Conservation (phyloP, 2,329 filamentous ascomycete species). For the Fusarium tricinctum region DNA sequence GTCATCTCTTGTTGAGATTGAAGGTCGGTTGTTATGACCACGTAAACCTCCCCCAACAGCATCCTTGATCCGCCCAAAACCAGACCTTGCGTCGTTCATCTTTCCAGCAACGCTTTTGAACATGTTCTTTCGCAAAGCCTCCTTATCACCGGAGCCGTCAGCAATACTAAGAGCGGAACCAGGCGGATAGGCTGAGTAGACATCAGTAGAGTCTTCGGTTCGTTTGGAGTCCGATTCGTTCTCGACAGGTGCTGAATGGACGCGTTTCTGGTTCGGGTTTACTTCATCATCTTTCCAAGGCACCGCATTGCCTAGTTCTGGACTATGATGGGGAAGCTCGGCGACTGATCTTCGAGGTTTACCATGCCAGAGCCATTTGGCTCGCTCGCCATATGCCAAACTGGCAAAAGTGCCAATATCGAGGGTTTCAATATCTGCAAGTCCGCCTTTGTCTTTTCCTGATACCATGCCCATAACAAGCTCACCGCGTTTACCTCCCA, state of each 20-base stretch:
- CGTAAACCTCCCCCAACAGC: constrained; percentile 76
- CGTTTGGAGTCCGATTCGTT: constrained; percentile 63
- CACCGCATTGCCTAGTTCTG: constrained; percentile 62
- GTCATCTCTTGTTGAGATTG: constrained; percentile 66
- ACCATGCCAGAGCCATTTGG: constrained; percentile 96
- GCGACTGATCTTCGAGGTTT: constrained; percentile 78
- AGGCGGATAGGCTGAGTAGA: constrained; percentile 61
- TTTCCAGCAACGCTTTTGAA: constrained; percentile 85
- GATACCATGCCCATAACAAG: constrained; percentile 96
- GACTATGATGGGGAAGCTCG: constrained; percentile 62
- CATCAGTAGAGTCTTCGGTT: constrained; percentile 61
- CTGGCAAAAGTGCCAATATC: constrained; percentile 88
- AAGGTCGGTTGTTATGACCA: constrained; percentile 68
- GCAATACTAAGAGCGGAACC: constrained; percentile 62
- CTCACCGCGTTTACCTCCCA: constrained; percentile 93
- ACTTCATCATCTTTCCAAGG: constrained; percentile 68
- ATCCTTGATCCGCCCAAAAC: constrained; percentile 87
- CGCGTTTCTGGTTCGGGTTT: constrained; percentile 61
- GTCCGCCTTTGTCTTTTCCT: constrained; percentile 86
- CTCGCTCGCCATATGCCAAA: constrained; percentile 82
- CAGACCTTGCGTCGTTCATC: constrained; percentile 84
- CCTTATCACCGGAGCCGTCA: constrained; percentile 67
- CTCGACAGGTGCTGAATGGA: constrained; percentile 66
- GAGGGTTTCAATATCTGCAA: constrained; percentile 91
- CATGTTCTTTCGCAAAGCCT: constrained; percentile 73